Evolutionary conservation across 768 basidiomycete species (phyloP), one percentile per base, ranked within the genome.

Genomic region (Tricholoma matsutake): DNA sequence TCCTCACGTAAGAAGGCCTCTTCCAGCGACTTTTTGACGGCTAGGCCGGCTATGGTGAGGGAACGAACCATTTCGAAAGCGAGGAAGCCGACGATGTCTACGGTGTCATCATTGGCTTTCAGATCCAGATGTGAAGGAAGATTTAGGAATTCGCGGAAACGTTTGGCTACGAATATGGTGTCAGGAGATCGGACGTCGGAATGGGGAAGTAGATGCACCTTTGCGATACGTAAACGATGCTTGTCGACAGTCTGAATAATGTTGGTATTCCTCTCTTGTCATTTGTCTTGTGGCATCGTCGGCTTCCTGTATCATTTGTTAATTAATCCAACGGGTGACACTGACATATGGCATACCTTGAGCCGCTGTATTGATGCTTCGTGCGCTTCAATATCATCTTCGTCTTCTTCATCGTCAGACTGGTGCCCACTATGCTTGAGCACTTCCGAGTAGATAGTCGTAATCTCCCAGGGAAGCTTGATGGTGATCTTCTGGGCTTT

Each of bases 1-100:
- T 87, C 86, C 55, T 89, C 90, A 3, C 82, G 79, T 8, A 88
- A 74, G 64, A 84, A 82, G 2, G 87, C 83, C 61, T 92, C 88
- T 70, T 91, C 91, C 37, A 92, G 78, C 3, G 88, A 81, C 65
- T 85, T 87, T 74, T 93, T 93, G 67, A 95, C 88, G 31, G 88
- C 85, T 37, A 95, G 82, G 2, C 93, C 96, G 1, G 91, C 92
- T 43, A 96, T 82, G 0, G 94, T 95, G 53, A 98, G 83, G 2
- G 93, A 92, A 55, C 95, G 88, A 31, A 98, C 95, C 88, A 96
- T 95, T 73, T 98, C 96, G 74, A 96, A 98, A 0, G 94, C 91
- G 47, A 98, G 86, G 77, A 98, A 98, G 25, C 96, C 96, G 67
- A 98, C 93, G 61, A 97, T 96, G 70, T 98, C 96, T 68, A 96